Evolutionary conservation across 2,329 filamentous ascomycete species (phyloP).

Genomic region (Sarocladiaceae sp.): DNA sequence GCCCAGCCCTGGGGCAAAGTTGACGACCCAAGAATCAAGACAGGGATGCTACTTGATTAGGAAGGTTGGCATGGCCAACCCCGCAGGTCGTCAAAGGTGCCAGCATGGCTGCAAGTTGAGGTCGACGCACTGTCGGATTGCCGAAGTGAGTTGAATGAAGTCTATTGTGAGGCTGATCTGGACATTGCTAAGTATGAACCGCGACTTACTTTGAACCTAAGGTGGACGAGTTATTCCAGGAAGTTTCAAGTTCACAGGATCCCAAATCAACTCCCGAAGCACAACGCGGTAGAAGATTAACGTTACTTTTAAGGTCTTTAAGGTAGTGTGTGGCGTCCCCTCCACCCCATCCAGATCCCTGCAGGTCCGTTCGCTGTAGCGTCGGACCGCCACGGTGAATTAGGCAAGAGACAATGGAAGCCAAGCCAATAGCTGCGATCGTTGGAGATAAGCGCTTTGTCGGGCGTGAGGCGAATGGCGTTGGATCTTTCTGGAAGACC

Average conservation of each 20-base stretch:
- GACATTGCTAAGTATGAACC: too few species aligned
- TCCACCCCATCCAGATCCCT: neutral
- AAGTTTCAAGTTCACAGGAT: too few species aligned
- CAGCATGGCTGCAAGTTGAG: neutral
- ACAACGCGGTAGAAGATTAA: neutral
- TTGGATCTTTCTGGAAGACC: too few species aligned
- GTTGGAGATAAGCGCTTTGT: neutral
- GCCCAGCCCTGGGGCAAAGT: neutral
- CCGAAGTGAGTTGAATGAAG: too few species aligned
- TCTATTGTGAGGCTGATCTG: too few species aligned
- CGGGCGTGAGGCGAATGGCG: too few species aligned
- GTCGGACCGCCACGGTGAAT: constrained; percentile 4
- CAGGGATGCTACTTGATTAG: constrained; percentile 7
- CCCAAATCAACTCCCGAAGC: neutral
- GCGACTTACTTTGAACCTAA: too few species aligned
- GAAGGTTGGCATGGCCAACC: constrained; percentile 7
- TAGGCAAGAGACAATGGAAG: constrained; percentile 7
- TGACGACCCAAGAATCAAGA: constrained; percentile 1
- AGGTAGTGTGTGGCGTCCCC: constrained; percentile 4
- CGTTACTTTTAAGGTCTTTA: too few species aligned
- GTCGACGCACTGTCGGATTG: too few species aligned
- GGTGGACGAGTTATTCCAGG: too few species aligned
- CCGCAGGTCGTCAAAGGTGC: neutral
- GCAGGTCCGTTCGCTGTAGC: neutral
- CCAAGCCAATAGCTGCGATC: constrained; percentile 3